A percentile compares a stretch with the other conserved stretches of the same genome.
Conservation (phyloP, 768 basidiomycete species). For the Boletus insuetus region DNA sequence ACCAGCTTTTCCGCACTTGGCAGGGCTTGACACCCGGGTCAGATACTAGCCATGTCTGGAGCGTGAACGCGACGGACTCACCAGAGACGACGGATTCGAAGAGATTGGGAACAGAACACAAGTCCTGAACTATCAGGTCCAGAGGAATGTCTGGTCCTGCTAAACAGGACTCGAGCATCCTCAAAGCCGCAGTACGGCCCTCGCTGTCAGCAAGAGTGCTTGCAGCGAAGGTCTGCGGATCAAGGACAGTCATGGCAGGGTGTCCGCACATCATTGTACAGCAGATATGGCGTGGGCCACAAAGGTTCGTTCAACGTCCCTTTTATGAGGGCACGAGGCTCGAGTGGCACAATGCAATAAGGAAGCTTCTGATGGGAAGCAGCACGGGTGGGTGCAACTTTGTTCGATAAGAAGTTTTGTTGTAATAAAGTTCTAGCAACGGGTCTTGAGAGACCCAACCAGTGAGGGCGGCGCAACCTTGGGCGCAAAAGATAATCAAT, state of each 20-base stretch:
- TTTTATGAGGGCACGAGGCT: not conserved
- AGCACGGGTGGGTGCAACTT: not conserved
- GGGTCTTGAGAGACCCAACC: not conserved
- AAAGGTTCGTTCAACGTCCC: not conserved
- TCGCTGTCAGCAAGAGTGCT: constrained; percentile 16
- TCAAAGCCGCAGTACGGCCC: constrained; percentile 15
- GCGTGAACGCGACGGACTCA: constrained; percentile 1
- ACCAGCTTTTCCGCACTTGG: constrained; percentile 14
- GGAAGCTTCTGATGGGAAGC: constrained; percentile 9
- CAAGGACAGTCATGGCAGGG: constrained; percentile 5
- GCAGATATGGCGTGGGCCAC: not conserved
- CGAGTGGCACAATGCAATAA: not conserved
- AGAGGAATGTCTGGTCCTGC: constrained; percentile 17
- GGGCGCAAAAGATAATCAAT: not conserved
- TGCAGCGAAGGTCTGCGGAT: constrained; percentile 18
- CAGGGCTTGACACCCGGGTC: constrained; percentile 9
- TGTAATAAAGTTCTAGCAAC: not conserved
- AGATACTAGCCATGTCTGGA: not conserved
- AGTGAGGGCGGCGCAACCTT: not conserved
- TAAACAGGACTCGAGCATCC: constrained; percentile 26
- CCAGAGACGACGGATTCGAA: constrained; percentile 33
- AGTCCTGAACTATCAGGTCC: constrained; percentile 25
- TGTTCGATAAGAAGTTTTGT: not conserved
- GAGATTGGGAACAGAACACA: constrained; percentile 25
- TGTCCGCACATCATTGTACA: not conserved